Conservation (phyloP, 1,139 yeast species). For the Candida glucosophila region DNA sequence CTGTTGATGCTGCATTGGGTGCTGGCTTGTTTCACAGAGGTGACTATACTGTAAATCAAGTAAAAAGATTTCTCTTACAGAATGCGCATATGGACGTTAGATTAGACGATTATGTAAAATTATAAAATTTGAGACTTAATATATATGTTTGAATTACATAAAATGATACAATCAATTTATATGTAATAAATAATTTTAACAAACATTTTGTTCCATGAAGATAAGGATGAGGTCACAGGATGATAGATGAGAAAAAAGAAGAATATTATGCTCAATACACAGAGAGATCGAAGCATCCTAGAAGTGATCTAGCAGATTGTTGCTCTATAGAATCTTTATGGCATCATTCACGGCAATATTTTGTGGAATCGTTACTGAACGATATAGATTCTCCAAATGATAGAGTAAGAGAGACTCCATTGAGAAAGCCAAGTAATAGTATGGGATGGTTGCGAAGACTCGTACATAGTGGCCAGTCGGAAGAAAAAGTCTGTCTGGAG, state of each 20-base stretch:
- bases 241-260: not conserved
- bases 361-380: too few relatives aligned
- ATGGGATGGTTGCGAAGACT: too few relatives aligned
- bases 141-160: not conserved
- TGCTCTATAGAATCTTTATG: too few relatives aligned
- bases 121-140: slow-evolving; percentile 7
- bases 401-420: too few relatives aligned
- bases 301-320: too few relatives aligned
- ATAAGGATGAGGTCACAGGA: not conserved
- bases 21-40: slow-evolving; percentile 97
- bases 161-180: not conserved
- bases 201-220: not conserved
- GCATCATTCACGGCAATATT: too few relatives aligned
- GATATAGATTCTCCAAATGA: too few relatives aligned
- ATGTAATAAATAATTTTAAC: not conserved
- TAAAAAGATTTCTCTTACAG: slow-evolving; percentile 54
- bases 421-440: too few relatives aligned
- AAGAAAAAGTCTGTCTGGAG: too few relatives aligned
- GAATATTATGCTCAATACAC: too few relatives aligned
- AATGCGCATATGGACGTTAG: slow-evolving; percentile 28
- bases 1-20: slow-evolving; percentile 93
- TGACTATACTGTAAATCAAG: slow-evolving; percentile 80
- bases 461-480: too few relatives aligned
- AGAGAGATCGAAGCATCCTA: too few relatives aligned
- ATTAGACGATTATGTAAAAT: slow-evolving; percentile 20